A percentile compares a stretch with the other conserved stretches of the same genome.
Conservation (phyloP, 208 protist species). For the Wallacemonas sp. region DNA sequence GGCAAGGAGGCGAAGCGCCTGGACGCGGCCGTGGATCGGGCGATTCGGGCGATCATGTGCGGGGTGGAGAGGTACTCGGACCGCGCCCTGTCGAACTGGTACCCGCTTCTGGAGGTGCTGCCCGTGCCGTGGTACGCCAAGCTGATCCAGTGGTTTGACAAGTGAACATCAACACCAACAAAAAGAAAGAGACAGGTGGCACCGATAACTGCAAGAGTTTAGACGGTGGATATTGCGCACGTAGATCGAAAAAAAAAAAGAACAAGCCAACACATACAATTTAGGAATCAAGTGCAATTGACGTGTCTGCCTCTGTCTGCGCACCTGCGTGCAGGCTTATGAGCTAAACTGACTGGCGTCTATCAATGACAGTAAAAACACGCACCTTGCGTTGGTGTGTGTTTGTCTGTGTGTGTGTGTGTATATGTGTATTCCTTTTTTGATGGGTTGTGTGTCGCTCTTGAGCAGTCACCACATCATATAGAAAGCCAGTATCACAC, state of each 20-base stretch:
- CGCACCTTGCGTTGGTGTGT: too few relatives aligned
- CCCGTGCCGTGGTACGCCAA: constrained; percentile 20
- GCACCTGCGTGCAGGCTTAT: neutral
- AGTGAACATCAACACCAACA: too few relatives aligned
- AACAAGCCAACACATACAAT: too few relatives aligned
- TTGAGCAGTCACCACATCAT: too few relatives aligned
- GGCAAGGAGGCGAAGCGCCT: constrained; percentile 4
- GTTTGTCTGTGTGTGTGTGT: too few relatives aligned
- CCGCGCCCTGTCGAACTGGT: neutral
- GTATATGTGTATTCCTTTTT: neutral
- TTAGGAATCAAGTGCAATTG: too few relatives aligned
- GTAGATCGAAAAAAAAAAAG: too few relatives aligned
- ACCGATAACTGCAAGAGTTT: too few relatives aligned
- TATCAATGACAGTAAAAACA: too few relatives aligned
- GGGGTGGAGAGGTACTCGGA: constrained; percentile 17
- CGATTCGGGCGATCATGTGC: constrained; percentile 7
- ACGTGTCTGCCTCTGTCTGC: too few relatives aligned
- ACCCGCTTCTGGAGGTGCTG: neutral
- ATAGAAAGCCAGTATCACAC: too few relatives aligned
- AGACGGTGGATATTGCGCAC: neutral
- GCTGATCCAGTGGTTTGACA: constrained; percentile 6
- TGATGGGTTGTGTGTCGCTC: too few relatives aligned
- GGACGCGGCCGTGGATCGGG: constrained; percentile 4
- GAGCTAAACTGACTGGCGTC: neutral
- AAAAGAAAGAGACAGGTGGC: constrained; percentile 7